Conservation (phyloP, 805 yeast species). For the Candida easanensis region DNA sequence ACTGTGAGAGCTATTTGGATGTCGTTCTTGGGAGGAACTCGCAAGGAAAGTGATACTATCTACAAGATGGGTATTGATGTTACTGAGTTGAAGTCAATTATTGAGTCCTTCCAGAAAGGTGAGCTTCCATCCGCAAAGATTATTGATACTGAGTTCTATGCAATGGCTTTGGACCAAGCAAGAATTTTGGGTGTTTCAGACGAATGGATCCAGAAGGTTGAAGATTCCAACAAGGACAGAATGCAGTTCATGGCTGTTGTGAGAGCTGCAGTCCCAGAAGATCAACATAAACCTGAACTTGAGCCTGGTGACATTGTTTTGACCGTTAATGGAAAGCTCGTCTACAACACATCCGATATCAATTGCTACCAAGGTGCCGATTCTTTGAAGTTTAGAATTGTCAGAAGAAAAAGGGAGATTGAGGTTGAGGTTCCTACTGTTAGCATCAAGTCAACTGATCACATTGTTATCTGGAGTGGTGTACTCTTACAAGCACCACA, state of each 20-base stretch:
- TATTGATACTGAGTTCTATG: constrained; percentile 74
- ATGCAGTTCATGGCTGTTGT: constrained; percentile 71
- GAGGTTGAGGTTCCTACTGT: constrained; percentile 64
- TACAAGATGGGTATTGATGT: constrained; percentile 78
- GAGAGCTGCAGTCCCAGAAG: constrained; percentile 56
- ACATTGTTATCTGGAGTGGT: constrained; percentile 80
- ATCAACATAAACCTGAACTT: constrained; percentile 28
- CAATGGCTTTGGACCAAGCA: constrained; percentile 68
- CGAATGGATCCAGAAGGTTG: constrained; percentile 72
- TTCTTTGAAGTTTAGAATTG: constrained; percentile 54
- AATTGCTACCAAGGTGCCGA: constrained; percentile 36
- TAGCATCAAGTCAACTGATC: constrained; percentile 58
- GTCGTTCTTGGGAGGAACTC: constrained; percentile 74
- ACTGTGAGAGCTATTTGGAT: constrained; percentile 83
- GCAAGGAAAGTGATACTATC: constrained; percentile 53
- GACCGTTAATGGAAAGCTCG: constrained; percentile 61
- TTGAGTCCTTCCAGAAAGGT: constrained; percentile 51
- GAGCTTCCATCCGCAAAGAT: constrained; percentile 59
- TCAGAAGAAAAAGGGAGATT: constrained; percentile 66
- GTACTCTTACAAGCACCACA: constrained; percentile 85
- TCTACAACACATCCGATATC: constrained; percentile 62
- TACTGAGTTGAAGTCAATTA: constrained; percentile 56
- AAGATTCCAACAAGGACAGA: constrained; percentile 59
- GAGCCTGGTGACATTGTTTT: constrained; percentile 74
- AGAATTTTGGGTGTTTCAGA: constrained; percentile 87